These are phyloP conservation scores for Cordyceps cicadae DNA, from an alignment of 2,329 filamentous ascomycete species.

Conservation along the genomic window DNA sequence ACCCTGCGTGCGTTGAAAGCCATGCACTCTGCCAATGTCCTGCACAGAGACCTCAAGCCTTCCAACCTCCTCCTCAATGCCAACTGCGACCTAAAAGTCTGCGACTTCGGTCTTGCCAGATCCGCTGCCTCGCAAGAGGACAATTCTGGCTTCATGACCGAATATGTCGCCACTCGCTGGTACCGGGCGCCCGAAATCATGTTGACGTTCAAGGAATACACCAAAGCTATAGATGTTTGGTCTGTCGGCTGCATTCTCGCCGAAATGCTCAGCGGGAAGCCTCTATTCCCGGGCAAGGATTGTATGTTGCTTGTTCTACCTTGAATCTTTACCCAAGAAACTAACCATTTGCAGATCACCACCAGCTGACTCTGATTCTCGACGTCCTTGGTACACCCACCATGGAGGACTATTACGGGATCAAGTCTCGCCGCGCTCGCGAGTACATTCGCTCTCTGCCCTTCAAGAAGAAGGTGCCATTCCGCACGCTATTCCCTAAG, in stretches of 20 bases:
- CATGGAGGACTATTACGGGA: slow-evolving; percentile 99
- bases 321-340: not conserved
- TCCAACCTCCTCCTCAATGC: slow-evolving; percentile 95
- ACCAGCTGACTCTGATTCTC: slow-evolving; percentile 93
- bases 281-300: slow-evolving; percentile 95
- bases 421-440: slow-evolving; percentile 93
- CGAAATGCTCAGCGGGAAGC: slow-evolving; percentile 98
- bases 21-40: slow-evolving; percentile 98
- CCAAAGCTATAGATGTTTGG: slow-evolving; percentile 98
- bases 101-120: slow-evolving; percentile 92
- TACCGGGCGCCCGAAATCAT: slow-evolving; percentile 99
- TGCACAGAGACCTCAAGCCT: slow-evolving; percentile 94
- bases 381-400: slow-evolving; percentile 96
- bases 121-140: slow-evolving; percentile 96
- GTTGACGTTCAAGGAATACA: slow-evolving; percentile 99
- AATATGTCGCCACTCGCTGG: slow-evolving; percentile 99
- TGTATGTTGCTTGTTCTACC: slow-evolving; percentile 52
- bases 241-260: slow-evolving; percentile 96
- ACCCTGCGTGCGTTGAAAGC: slow-evolving; percentile 95
- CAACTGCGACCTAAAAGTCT: slow-evolving; percentile 98
- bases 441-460: slow-evolving; percentile 97
- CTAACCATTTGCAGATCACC: slow-evolving; percentile 59
- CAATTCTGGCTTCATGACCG: slow-evolving; percentile 99
- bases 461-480: slow-evolving; percentile 99
- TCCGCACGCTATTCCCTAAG: slow-evolving; percentile 95